Percentiles rank a stretch among this genome's conserved stretches.
Evolutionary conservation across 768 basidiomycete species (phyloP).

Genomic region (Mrakia frigida): DNA sequence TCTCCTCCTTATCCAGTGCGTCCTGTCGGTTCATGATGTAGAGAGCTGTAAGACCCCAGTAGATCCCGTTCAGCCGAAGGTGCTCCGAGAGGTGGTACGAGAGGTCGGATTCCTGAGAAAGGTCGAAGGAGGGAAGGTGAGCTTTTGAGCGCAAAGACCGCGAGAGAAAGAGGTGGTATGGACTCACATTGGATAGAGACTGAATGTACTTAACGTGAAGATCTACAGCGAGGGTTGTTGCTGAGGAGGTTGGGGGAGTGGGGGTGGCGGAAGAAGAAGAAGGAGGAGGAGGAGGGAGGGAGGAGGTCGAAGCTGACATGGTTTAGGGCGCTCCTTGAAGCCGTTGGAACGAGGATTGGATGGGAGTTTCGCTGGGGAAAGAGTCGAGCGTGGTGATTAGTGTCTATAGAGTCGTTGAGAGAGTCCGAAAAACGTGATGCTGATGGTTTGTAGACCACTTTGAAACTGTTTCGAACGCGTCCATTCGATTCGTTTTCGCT

Average conservation of each 20-base stretch:
- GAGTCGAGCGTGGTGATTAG: too few relatives aligned
- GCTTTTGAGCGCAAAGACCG: not conserved
- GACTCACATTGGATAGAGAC: slow-evolving; percentile 46
- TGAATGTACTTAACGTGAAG: slow-evolving; percentile 73
- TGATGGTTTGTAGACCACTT: not conserved
- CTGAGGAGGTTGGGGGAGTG: not conserved
- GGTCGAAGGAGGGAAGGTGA: not conserved
- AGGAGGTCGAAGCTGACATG: slow-evolving; percentile 7
- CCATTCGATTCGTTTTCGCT: not conserved
- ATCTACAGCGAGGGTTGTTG: slow-evolving; percentile 49
- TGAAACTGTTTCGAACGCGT: not conserved
- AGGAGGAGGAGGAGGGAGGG: not conserved
- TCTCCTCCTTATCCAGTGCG: slow-evolving; percentile 73
- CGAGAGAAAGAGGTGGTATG: not conserved
- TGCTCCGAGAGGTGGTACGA: slow-evolving; percentile 87
- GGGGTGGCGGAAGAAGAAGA: not conserved
- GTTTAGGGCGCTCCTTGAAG: too few relatives aligned
- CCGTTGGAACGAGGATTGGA: not conserved
- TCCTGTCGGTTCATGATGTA: slow-evolving; percentile 72
- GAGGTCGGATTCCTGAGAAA: slow-evolving; percentile 59
- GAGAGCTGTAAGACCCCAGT: slow-evolving; percentile 90
- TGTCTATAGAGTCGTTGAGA: too few relatives aligned
- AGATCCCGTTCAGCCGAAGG: slow-evolving; percentile 88
- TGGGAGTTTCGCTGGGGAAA: too few relatives aligned
- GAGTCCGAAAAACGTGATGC: not conserved